A percentile compares a stretch with the other conserved stretches of the same genome.
These are phyloP conservation scores for Torulaspora franciscae DNA, from an alignment of 805 yeast species.

Conservation along the genomic window DNA sequence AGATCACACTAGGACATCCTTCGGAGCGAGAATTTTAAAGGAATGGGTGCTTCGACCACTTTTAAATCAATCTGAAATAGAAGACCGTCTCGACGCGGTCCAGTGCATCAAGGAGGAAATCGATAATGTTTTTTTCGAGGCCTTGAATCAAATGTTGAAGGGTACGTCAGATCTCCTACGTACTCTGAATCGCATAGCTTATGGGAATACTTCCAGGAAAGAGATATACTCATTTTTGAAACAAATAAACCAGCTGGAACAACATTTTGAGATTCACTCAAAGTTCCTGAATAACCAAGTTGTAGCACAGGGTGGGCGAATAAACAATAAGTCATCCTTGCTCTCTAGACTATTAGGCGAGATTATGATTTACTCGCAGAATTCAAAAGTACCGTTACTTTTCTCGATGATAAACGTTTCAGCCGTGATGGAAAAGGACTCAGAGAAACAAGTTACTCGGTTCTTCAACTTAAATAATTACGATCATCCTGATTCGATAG, in stretches of 20 bases:
- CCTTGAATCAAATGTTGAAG: constrained; percentile 34
- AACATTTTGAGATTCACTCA: constrained; percentile 31
- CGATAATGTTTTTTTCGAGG: constrained; percentile 39
- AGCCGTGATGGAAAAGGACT: constrained; percentile 49
- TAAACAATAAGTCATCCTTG: constrained; percentile 28
- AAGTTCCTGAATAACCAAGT: constrained; percentile 31
- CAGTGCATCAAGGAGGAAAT: constrained; percentile 40
- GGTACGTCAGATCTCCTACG: constrained; percentile 54
- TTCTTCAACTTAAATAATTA: constrained; percentile 40
- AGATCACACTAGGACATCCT: constrained; percentile 72
- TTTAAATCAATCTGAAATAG: constrained; percentile 47
- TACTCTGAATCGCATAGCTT: constrained; percentile 53
- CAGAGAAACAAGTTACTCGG: constrained; percentile 41
- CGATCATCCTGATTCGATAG: constrained; percentile 40
- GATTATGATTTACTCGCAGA: constrained; percentile 36
- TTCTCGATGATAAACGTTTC: constrained; percentile 47
- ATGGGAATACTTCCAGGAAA: constrained; percentile 52
- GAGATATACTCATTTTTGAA: constrained; percentile 55
- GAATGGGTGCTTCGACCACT: constrained; percentile 78
- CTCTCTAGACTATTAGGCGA: constrained; percentile 39
- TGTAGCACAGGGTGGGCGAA: constrained; percentile 15
- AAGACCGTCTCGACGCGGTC: constrained; percentile 59
- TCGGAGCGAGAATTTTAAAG: constrained; percentile 63
- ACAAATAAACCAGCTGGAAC: constrained; percentile 39
- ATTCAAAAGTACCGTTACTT: constrained; percentile 35